Evolutionary conservation across 2,329 filamentous ascomycete species (phyloP), one percentile per base, ranked within the genome.

Genomic region (Aspergillus sp.): DNA sequence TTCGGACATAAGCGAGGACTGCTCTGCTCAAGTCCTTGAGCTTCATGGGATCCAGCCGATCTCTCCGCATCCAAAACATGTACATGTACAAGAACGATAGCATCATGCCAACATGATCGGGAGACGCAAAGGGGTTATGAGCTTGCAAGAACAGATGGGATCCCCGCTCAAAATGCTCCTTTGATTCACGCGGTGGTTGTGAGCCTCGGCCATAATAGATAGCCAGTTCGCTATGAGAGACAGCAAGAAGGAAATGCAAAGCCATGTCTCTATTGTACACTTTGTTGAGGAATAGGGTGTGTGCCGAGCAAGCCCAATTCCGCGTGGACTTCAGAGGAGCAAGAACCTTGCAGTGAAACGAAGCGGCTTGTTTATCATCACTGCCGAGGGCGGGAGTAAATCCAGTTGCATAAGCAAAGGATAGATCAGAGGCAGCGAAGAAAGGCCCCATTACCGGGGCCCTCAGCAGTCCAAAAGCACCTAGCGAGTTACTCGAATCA

Each of bases 81-180:
- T 59, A 64, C 43, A 59, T 59, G 22, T 64, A 64, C 7, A 64
- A 22, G 19, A 59, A 64, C 4, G 62, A 64, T 15, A 64, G 59
- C 55, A 64, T 54, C 47, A 59, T 62, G 41, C 50, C 53, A 25
- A 62, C 22, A 46, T 64, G 62, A 28, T 64, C 56, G 7, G 55
- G 41, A 17, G 59, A n/a, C 9, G 52, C 52, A 28, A 43, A 52
- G 5, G 52, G 47, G 23, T 48, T 54, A 17, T 49, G 49, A n/a
- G 56, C 23, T 9, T 62, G 30, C 17, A 55, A 30, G 2, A 62
- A 51, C 15, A 64, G n/a, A 13, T 62, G 28, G 8, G 59, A 54
- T 5, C 59, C 62, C n/a, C 48, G 59, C 4, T 56, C 19, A 34
- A 56, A 62, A 34, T 62, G 62, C 11, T 45, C 23, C 6, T 31